Conservation (phyloP, 495 filamentous ascomycete genomes). For the Aspergillus haitiensis region DNA sequence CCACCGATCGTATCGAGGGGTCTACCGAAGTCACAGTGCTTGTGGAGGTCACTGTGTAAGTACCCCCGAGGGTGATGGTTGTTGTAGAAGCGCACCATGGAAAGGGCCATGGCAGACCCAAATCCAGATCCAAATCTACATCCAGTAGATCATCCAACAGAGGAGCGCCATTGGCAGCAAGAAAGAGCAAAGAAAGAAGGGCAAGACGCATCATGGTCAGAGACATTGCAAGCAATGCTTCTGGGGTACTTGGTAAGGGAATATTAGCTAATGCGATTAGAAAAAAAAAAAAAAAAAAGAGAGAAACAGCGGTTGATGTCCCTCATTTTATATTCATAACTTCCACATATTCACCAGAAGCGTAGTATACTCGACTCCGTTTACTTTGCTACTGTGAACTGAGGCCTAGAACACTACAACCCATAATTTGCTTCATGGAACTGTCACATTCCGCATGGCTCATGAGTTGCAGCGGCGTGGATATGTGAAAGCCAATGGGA, state of each 20-base stretch:
- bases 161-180: not conserved
- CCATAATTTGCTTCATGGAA: not conserved
- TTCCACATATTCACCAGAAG: not conserved
- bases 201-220: not conserved
- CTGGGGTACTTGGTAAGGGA: not conserved
- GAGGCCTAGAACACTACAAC: not conserved
- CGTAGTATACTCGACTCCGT: not conserved
- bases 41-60: slow-evolving; percentile 9
- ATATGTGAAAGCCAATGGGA: not conserved
- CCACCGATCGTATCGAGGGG: not conserved
- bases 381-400: too few relatives aligned
- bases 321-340: not conserved
- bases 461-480: not conserved
- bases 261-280: not conserved
- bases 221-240: not conserved
- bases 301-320: too few relatives aligned
- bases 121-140: not conserved
- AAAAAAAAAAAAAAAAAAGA: not conserved
- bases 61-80: slow-evolving; percentile 10
- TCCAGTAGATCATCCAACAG: not conserved
- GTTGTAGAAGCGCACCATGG: slow-evolving; percentile 11
- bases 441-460: not conserved
- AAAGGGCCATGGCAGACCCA: not conserved
- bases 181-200: not conserved
- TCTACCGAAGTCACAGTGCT: slow-evolving; percentile 14